Conservation (phyloP, 768 basidiomycete species). For the Asterophora parasitica region DNA sequence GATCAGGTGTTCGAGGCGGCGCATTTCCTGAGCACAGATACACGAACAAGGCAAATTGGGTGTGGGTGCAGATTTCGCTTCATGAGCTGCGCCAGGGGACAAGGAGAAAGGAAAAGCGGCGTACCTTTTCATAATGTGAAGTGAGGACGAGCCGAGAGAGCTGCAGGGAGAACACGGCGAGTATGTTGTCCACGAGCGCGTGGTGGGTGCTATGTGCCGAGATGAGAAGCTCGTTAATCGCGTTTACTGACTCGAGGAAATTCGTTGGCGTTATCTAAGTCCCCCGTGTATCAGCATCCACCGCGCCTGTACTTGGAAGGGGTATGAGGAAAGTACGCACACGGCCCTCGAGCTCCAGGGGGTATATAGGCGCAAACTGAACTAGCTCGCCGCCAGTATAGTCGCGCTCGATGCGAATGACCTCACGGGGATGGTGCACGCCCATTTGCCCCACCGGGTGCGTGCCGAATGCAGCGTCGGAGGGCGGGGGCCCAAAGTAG, state of each 20-base stretch:
- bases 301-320: constrained; percentile 1
- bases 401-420: constrained; percentile 89
- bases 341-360: constrained; percentile 88
- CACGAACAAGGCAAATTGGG: too few relatives aligned
- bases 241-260: constrained; percentile 86
- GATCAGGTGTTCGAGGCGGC: constrained; percentile 55
- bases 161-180: constrained; percentile 79
- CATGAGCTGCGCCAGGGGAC: too few relatives aligned
- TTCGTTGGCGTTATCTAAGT: constrained; percentile 82
- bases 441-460: constrained; percentile 82
- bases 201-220: constrained; percentile 76
- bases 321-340: constrained; percentile 54
- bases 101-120: constrained; percentile 7
- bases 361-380: constrained; percentile 88
- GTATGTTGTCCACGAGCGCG: constrained; percentile 71
- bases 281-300: constrained; percentile 5
- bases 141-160: constrained; percentile 62
- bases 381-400: constrained; percentile 86
- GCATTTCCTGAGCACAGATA: constrained; percentile 62
- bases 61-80: too few relatives aligned
- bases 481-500: constrained; percentile 75
- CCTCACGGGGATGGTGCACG: constrained; percentile 85
- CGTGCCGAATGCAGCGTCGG: constrained; percentile 78
- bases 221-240: constrained; percentile 84
- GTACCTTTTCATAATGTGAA: constrained; percentile 81